Evolutionary conservation across 176 grass and related monocot species (phyloP).

Genomic region (Cocos nucifera): DNA sequence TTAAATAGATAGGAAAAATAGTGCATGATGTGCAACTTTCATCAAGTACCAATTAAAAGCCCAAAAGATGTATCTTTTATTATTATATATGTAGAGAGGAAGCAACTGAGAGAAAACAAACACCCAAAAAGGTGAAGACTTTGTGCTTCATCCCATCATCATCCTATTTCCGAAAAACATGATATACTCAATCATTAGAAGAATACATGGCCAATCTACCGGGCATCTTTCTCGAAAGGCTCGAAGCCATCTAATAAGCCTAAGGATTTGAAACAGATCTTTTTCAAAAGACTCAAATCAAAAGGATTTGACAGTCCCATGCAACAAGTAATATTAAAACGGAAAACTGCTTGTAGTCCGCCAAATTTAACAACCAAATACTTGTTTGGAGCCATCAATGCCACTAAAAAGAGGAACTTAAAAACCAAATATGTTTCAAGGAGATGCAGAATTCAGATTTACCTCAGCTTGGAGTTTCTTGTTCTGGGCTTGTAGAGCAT

Average conservation of each 20-base stretch:
- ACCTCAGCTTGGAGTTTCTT: slow-evolving; percentile 91
- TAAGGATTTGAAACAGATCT: no score
- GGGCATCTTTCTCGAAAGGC: not conserved
- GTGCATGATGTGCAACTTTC: no score
- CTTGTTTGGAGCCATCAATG: not conserved
- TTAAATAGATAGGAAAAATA: no score
- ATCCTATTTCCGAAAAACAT: not conserved
- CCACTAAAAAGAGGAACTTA: not conserved
- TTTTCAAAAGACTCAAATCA: no score
- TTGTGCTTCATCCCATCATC: no score
- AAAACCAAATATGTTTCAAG: not conserved
- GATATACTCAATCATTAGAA: not conserved
- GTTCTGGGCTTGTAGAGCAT: slow-evolving; percentile 66
- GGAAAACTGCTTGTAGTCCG: not conserved
- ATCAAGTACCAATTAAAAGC: no score
- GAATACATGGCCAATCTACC: not conserved
- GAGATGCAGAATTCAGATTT: no score
- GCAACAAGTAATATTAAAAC: not conserved
- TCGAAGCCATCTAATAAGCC: no score
- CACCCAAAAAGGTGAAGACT: no score
- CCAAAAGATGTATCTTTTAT: no score
- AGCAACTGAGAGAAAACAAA: no score
- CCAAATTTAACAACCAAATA: not conserved
- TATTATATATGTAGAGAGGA: no score
- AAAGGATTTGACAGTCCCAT: not conserved